A percentile compares a stretch with the other conserved stretches of the same genome.
phyloP scores from a whole-genome alignment of 768 basidiomycete species.

The Lactarius quietus region DNA sequence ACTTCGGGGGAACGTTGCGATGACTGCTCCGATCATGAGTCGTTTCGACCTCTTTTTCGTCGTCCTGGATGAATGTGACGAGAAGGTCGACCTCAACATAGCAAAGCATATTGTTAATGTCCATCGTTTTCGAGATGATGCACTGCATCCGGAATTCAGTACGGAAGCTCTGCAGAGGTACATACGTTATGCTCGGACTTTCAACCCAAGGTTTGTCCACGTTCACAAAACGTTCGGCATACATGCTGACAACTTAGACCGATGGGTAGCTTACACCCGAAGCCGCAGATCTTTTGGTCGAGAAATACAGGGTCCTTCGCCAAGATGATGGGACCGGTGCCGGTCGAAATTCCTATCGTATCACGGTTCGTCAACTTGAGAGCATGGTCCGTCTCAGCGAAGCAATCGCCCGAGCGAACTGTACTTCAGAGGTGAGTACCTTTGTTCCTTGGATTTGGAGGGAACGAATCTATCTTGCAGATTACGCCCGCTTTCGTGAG shows the following conservation, averaged over 20 bases:
- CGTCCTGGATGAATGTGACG: slow-evolving; percentile 95
- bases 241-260: slow-evolving; percentile 2
- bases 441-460: neutral
- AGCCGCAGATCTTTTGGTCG: slow-evolving; percentile 88
- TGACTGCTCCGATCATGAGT: slow-evolving; percentile 99
- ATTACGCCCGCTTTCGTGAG: slow-evolving; percentile 93
- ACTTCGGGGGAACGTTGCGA: slow-evolving; percentile 87
- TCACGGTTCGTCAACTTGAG: slow-evolving; percentile 96
- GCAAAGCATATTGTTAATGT: slow-evolving; percentile 98
- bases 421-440: slow-evolving; percentile 74
- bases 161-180: slow-evolving; percentile 96
- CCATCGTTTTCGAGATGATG: slow-evolving; percentile 91
- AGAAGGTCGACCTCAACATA: slow-evolving; percentile 87
- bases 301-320: slow-evolving; percentile 88
- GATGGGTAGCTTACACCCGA: slow-evolving; percentile 76
- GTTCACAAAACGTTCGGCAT: neutral
- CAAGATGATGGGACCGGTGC: slow-evolving; percentile 90
- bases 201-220: slow-evolving; percentile 76
- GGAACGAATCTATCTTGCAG: slow-evolving; percentile 38
- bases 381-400: slow-evolving; percentile 98
- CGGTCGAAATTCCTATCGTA: slow-evolving; percentile 90
- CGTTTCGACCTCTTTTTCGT: slow-evolving; percentile 98
- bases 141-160: slow-evolving; percentile 94
- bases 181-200: slow-evolving; percentile 95
- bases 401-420: slow-evolving; percentile 96